Conservation (phyloP, 345 rosid genomes). For the Populus alba region DNA sequence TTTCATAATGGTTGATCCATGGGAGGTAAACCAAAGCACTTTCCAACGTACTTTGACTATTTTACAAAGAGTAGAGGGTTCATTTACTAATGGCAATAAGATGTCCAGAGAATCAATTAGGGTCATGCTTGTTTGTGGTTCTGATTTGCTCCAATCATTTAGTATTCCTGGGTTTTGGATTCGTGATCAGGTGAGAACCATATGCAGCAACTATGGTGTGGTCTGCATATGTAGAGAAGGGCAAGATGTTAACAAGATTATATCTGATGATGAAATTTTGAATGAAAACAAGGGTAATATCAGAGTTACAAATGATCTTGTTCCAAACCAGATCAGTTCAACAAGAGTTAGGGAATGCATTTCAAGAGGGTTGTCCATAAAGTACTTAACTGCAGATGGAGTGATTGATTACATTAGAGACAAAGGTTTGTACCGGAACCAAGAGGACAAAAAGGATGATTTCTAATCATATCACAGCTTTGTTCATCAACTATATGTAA, state of each 20-base stretch:
- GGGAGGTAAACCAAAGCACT: constrained; percentile 84
- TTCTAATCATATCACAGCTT: background rate
- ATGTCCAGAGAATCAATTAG: constrained; percentile 56
- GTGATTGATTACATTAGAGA: constrained; percentile 58
- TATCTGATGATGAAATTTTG: constrained; percentile 49
- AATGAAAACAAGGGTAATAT: constrained; percentile 58
- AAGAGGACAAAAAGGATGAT: constrained; percentile 2
- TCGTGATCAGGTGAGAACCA: constrained; percentile 64
- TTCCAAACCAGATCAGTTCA: constrained; percentile 85
- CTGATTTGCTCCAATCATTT: constrained; percentile 83
- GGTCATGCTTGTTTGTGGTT: constrained; percentile 89
- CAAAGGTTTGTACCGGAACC: constrained; percentile 42
- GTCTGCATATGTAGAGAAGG: constrained; percentile 87
- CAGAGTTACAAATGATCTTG: constrained; percentile 54
- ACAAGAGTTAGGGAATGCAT: constrained; percentile 80
- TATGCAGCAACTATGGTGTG: constrained; percentile 75
- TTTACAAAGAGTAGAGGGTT: constrained; percentile 59
- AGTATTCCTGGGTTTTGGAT: constrained; percentile 78
- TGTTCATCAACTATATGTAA: background rate
- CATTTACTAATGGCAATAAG: constrained; percentile 24
- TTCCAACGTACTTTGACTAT: constrained; percentile 64
- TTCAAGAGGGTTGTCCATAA: constrained; percentile 67
- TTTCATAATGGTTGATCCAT: constrained; percentile 86
- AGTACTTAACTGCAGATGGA: constrained; percentile 67
- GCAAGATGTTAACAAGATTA: constrained; percentile 60